phyloP scores from a whole-genome alignment of 208 protist species.

The Herpetomonas tarakana region DNA sequence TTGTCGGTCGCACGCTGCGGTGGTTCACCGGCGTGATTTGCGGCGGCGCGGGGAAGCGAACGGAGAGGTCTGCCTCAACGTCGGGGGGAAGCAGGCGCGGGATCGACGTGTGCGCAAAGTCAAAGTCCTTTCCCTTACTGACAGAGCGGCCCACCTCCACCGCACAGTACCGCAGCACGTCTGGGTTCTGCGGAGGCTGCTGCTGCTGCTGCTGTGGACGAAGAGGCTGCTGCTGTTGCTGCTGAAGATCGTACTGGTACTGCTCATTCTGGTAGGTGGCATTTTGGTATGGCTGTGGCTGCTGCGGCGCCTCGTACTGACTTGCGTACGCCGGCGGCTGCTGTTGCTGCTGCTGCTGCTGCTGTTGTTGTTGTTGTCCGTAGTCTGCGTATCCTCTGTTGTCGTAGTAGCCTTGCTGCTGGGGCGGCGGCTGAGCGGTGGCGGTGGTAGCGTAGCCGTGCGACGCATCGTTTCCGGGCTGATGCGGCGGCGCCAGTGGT shows the following conservation, averaged over 20 bases:
- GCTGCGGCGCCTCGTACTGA: neutral
- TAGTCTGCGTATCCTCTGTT: constrained; percentile 9
- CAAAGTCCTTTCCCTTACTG: constrained; percentile 13
- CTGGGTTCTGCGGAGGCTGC: constrained; percentile 16
- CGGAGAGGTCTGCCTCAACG: constrained; percentile 52
- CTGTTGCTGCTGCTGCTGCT: constrained; percentile 15
- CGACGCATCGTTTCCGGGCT: too few species aligned
- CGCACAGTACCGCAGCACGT: constrained; percentile 19
- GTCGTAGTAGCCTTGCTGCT: constrained; percentile 12
- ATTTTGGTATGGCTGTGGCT: constrained; percentile 4
- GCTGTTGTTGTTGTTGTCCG: constrained; percentile 5
- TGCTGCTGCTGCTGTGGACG: constrained; percentile 11
- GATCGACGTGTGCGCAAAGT: constrained; percentile 65
- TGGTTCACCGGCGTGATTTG: constrained; percentile 50
- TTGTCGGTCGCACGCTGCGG: constrained; percentile 60
- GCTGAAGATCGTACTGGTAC: neutral
- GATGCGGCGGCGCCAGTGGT: neutral
- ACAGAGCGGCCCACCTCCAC: constrained; percentile 17
- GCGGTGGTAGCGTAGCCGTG: too few species aligned
- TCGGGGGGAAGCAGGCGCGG: constrained; percentile 65
- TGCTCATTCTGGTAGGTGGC: neutral
- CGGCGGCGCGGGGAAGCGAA: constrained; percentile 21
- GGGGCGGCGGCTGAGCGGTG: too few species aligned
- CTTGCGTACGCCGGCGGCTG: constrained; percentile 10
- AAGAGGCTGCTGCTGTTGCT: constrained; percentile 20